These are phyloP conservation scores for Exsudoporus floridanus DNA, from an alignment of 1,284 basidiomycete genomes.

Conservation along the genomic window DNA sequence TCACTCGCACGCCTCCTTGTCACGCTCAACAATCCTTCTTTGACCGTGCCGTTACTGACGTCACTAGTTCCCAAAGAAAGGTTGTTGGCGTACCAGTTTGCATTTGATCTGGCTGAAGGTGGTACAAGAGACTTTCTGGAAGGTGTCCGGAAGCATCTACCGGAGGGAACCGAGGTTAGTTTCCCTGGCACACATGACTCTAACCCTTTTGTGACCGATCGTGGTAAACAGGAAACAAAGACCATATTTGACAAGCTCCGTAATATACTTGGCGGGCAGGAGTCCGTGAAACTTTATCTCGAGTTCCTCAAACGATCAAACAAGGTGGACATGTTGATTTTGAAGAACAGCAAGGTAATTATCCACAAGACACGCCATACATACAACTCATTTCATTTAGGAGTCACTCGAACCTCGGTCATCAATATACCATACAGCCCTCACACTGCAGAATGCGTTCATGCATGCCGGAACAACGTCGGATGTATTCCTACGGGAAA, in stretches of 20 bases:
- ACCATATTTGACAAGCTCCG: slow-evolving; percentile 70
- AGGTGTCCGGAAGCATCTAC: slow-evolving; percentile 61
- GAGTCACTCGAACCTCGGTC: slow-evolving; percentile 91
- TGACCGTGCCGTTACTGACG: slow-evolving; percentile 71
- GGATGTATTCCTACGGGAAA: slow-evolving; percentile 88
- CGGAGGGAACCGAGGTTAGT: slow-evolving; percentile 62
- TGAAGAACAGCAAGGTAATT: slow-evolving; percentile 86
- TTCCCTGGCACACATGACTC: not conserved
- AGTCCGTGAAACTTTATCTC: slow-evolving; percentile 87
- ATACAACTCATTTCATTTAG: slow-evolving; percentile 39
- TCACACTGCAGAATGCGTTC: slow-evolving; percentile 94
- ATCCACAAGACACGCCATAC: not conserved
- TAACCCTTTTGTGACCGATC: slow-evolving; percentile 9
- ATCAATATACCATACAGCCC: slow-evolving; percentile 93
- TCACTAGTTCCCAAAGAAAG: slow-evolving; percentile 71
- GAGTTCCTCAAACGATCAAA: slow-evolving; percentile 95
- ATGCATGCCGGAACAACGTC: slow-evolving; percentile 95
- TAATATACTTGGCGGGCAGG: slow-evolving; percentile 83
- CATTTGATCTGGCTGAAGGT: slow-evolving; percentile 91
- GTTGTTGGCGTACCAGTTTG: slow-evolving; percentile 87
- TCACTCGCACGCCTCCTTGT: slow-evolving; percentile 86
- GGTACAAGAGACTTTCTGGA: slow-evolving; percentile 91
- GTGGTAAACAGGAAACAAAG: slow-evolving; percentile 50
- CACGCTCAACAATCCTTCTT: slow-evolving; percentile 74
- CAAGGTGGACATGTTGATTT: slow-evolving; percentile 85